phyloP scores from a whole-genome alignment of 768 basidiomycete genomes.

The Serendipita vermifera region DNA sequence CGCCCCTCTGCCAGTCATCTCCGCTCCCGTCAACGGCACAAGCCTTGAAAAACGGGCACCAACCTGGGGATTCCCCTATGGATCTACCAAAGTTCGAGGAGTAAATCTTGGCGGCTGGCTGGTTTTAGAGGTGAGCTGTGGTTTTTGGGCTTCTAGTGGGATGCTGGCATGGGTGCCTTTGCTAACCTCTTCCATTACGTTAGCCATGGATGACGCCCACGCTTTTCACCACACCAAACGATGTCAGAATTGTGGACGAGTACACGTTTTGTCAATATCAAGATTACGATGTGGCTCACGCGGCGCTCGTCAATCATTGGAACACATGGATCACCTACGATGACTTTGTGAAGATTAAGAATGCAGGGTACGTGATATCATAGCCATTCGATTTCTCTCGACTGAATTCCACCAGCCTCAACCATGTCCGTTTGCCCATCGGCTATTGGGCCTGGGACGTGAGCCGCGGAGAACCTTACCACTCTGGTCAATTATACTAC shows the following conservation, averaged over 20 bases:
- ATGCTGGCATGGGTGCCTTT: constrained; percentile 5
- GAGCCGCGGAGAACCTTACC: constrained; percentile 60
- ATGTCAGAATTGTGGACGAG: constrained; percentile 9
- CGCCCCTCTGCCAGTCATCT: no score
- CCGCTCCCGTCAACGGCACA: neutral
- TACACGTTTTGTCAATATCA: constrained; percentile 12
- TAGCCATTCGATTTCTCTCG: neutral
- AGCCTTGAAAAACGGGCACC: constrained; percentile 19
- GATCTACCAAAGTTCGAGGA: constrained; percentile 59
- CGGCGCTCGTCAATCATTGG: constrained; percentile 43
- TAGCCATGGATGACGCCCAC: constrained; percentile 70
- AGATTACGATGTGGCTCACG: neutral
- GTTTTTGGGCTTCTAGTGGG: neutral
- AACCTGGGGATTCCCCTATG: constrained; percentile 55
- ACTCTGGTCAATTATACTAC: constrained; percentile 20
- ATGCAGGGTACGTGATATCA: constrained; percentile 42
- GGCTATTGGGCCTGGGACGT: constrained; percentile 89
- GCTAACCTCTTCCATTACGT: neutral
- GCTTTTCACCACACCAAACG: constrained; percentile 54
- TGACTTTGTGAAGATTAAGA: constrained; percentile 64
- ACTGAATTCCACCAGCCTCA: constrained; percentile 36
- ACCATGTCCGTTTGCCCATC: constrained; percentile 68
- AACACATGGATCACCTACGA: constrained; percentile 65
- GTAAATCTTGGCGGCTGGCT: constrained; percentile 71
- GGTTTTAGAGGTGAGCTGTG: constrained; percentile 34